These are phyloP conservation scores for Hemileccinum rubropunctum DNA, from an alignment of 768 basidiomycete genomes.

Conservation along the genomic window DNA sequence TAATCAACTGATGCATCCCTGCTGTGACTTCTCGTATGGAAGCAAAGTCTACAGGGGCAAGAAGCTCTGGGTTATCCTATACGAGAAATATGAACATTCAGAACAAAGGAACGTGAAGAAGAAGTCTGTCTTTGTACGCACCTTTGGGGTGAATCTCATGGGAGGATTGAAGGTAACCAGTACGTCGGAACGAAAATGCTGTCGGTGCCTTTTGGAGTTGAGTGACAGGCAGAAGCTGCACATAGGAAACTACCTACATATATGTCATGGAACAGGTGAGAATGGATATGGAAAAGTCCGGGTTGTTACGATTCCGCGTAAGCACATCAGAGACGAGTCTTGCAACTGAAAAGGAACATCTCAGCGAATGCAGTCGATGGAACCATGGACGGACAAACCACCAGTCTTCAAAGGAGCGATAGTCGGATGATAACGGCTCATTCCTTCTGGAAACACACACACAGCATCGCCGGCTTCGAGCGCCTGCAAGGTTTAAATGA, in stretches of 20 bases:
- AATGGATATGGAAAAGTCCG: conserved; percentile 69
- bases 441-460: conserved; percentile 84
- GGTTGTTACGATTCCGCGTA: conserved; percentile 61
- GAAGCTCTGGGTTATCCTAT: conserved; percentile 68
- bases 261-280: conserved; percentile 82
- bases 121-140: conserved; percentile 19
- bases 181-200: conserved; percentile 87
- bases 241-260: conserved; percentile 44
- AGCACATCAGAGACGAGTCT: conserved; percentile 78
- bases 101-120: background rate
- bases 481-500: conserved; percentile 44
- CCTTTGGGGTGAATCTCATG: conserved; percentile 63
- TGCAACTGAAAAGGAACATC: conserved; percentile 49
- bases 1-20: conserved; percentile 65
- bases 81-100: background rate
- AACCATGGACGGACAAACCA: conserved; percentile 41
- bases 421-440: conserved; percentile 82
- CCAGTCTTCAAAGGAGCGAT: conserved; percentile 88
- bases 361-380: background rate
- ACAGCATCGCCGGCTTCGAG: conserved; percentile 75
- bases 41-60: conserved; percentile 62
- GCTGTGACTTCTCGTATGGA: conserved; percentile 60
- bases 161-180: conserved; percentile 79
- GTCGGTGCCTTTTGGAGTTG: conserved; percentile 57
- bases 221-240: background rate